phyloP scores from a whole-genome alignment of 1,284 basidiomycete genomes.

The Papiliotrema laurentii region DNA sequence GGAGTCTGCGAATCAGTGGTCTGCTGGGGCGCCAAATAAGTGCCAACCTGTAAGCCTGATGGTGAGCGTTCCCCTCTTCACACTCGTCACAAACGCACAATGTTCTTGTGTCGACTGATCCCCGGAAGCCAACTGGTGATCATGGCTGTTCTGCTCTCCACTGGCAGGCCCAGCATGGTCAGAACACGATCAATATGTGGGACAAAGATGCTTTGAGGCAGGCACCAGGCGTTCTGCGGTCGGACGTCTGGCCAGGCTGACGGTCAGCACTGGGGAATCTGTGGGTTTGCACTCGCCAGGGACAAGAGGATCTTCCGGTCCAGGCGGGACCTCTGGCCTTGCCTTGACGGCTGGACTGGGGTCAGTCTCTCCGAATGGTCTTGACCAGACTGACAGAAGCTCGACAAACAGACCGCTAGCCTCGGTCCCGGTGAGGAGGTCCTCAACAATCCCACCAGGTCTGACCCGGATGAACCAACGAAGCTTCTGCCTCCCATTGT shows the following conservation, averaged over 20 bases:
- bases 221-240: conserved; percentile 33
- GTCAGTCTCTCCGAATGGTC: background rate
- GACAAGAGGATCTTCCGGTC: conserved; percentile 29
- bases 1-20: conserved; percentile 20
- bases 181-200: conserved; percentile 42
- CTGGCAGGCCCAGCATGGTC: conserved; percentile 30
- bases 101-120: conserved; percentile 35
- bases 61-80: background rate
- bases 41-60: conserved; percentile 29
- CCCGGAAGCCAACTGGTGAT: conserved; percentile 43
- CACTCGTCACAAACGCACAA: conserved; percentile 25
- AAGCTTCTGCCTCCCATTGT: conserved; percentile 24
- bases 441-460: conserved; percentile 34
- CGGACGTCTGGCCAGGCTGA: conserved; percentile 41
- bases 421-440: conserved; percentile 37
- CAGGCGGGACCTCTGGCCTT: conserved; percentile 12
- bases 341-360: conserved; percentile 18
- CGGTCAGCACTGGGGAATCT: background rate
- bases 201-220: conserved; percentile 37
- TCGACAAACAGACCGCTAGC: conserved; percentile 36
- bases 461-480: conserved; percentile 41
- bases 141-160: conserved; percentile 36
- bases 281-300: conserved; percentile 26
- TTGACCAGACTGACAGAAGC: conserved; percentile 24
- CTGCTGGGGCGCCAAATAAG: background rate